Conservation (phyloP, 1,139 yeast genomes). For the Candida sanyaensis region DNA sequence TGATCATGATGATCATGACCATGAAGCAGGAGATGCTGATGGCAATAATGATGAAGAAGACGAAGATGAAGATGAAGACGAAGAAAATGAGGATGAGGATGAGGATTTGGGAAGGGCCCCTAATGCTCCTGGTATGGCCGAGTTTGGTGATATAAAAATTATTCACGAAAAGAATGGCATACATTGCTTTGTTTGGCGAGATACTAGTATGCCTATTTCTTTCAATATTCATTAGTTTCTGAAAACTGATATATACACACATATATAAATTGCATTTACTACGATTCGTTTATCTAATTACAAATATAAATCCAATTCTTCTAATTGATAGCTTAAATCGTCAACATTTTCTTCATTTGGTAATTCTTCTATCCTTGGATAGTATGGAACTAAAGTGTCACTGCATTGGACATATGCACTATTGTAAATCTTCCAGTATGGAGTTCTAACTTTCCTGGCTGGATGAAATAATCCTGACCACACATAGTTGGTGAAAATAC, state of each 20-base stretch:
- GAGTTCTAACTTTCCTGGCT: constrained; percentile 78
- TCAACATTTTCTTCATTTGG: constrained; percentile 15
- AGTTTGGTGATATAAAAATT: no score
- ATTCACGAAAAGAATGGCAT: background rate
- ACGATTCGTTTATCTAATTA: constrained; percentile 9
- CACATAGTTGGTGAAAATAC: constrained; percentile 70
- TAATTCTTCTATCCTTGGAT: constrained; percentile 59
- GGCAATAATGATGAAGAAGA: constrained; percentile 2
- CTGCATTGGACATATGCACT: constrained; percentile 71
- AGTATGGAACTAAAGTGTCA: constrained; percentile 81
- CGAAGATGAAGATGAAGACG: background rate
- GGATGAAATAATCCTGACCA: constrained; percentile 95
- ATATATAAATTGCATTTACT: no score
- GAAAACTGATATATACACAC: no score
- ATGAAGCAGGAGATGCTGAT: background rate
- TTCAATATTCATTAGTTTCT: background rate
- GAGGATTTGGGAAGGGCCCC: background rate
- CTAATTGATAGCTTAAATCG: constrained; percentile 24
- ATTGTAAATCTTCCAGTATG: constrained; percentile 87
- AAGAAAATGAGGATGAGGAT: background rate
- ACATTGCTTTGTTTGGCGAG: background rate
- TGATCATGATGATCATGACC: constrained; percentile 1
- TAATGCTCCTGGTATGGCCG: background rate
- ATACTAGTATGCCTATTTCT: constrained; percentile 1
- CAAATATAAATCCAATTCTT: constrained; percentile 39